Percentiles rank a stretch among this genome's conserved stretches.
These are phyloP conservation scores for Thelonectria discophora DNA, from an alignment of 2,329 filamentous ascomycete genomes.

Conservation along the genomic window DNA sequence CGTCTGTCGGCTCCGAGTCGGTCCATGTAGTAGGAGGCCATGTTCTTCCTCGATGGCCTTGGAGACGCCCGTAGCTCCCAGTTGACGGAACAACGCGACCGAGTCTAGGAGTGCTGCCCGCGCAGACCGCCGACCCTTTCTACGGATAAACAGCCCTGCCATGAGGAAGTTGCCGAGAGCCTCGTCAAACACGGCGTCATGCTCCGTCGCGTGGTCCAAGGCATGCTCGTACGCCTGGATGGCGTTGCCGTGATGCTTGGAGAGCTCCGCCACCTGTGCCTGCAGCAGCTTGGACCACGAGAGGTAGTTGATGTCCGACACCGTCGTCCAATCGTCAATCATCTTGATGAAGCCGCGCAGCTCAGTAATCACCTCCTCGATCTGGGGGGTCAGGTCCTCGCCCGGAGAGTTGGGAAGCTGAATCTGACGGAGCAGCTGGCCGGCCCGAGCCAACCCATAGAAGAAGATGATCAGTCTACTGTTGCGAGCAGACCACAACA, in stretches of 20 bases:
- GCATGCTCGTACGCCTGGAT: constrained; percentile 74
- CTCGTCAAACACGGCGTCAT: constrained; percentile 75
- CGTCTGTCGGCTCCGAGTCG: constrained; percentile 65
- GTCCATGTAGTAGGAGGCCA: constrained; percentile 71
- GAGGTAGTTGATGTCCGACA: constrained; percentile 76
- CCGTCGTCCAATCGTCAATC: constrained; percentile 70
- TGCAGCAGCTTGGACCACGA: constrained; percentile 74
- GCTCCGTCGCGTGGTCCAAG: constrained; percentile 74
- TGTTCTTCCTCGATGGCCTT: constrained; percentile 74
- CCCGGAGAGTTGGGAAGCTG: constrained; percentile 57
- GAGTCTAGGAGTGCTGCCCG: constrained; percentile 74
- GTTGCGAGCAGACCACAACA: constrained; percentile 69
- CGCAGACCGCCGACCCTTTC: constrained; percentile 72
- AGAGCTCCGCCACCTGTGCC: constrained; percentile 73
- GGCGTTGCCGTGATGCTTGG: constrained; percentile 63
- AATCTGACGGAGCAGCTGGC: constrained; percentile 58
- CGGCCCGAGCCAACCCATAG: constrained; percentile 66
- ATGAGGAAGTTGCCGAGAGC: constrained; percentile 78
- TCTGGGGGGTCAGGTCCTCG: constrained; percentile 54
- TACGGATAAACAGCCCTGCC: constrained; percentile 74
- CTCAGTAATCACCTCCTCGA: constrained; percentile 59
- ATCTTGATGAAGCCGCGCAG: constrained; percentile 65
- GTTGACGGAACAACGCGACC: constrained; percentile 71
- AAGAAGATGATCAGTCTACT: constrained; percentile 67
- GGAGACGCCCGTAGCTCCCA: constrained; percentile 75